Percentiles rank a stretch among this genome's conserved stretches.
phyloP scores from a whole-genome alignment of 306 rosid genomes.

The Sesbania bispinosa region DNA sequence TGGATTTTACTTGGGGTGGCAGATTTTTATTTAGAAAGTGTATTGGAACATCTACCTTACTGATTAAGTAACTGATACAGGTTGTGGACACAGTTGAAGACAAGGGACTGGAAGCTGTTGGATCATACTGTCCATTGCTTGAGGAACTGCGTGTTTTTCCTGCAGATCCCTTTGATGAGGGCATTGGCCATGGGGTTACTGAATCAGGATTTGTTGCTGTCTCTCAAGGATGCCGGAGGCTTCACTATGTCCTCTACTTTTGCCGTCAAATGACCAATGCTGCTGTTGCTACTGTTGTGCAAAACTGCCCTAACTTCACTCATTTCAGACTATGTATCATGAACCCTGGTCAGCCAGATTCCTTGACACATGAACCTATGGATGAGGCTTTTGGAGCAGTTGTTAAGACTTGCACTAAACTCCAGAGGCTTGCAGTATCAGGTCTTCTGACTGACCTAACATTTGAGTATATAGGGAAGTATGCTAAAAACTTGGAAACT shows the following conservation, averaged over 20 bases:
- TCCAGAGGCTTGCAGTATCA: slow-evolving; percentile 75
- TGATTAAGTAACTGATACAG: slow-evolving; percentile 40
- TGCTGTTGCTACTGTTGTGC: slow-evolving; percentile 80
- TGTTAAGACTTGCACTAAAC: slow-evolving; percentile 72
- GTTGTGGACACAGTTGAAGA: slow-evolving; percentile 81
- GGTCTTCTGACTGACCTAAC: slow-evolving; percentile 69
- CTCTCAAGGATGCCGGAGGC: slow-evolving; percentile 71
- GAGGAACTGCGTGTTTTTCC: slow-evolving; percentile 93
- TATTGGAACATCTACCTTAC: no score
- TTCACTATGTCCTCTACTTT: slow-evolving; percentile 76
- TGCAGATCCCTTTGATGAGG: slow-evolving; percentile 57
- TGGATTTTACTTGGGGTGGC: no score
- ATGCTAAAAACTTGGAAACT: slow-evolving; percentile 76
- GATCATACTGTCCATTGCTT: slow-evolving; percentile 67
- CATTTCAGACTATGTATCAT: slow-evolving; percentile 86
- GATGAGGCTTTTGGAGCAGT: slow-evolving; percentile 86
- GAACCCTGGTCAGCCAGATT: slow-evolving; percentile 65
- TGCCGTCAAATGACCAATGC: slow-evolving; percentile 85
- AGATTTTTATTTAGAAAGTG: no score
- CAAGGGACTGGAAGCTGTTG: slow-evolving; percentile 80
- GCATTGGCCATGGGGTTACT: slow-evolving; percentile 55
- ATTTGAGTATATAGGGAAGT: slow-evolving; percentile 69
- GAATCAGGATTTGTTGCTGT: slow-evolving; percentile 80
- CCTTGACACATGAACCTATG: slow-evolving; percentile 60
- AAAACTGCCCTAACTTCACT: slow-evolving; percentile 79